phyloP scores from a whole-genome alignment of 192 early-diverging fungal species.

The Backusella macrospora region DNA sequence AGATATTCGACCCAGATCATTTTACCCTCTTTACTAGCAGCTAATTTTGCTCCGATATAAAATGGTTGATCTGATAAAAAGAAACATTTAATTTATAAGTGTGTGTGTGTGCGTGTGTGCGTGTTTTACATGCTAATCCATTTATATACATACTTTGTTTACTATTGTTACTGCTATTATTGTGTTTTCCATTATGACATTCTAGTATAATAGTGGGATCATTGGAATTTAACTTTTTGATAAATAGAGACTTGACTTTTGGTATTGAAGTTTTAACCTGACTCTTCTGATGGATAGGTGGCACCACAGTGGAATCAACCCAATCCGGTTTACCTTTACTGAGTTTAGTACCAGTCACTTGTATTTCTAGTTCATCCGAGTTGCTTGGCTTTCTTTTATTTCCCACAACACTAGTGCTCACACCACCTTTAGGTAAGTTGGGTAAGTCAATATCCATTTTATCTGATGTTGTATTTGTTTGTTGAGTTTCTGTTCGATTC shows the following conservation, averaged over 20 bases:
- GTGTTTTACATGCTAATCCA: not conserved
- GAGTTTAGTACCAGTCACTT: not conserved
- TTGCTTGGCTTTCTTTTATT: constrained; percentile 50
- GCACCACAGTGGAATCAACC: constrained; percentile 40
- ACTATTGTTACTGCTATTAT: constrained; percentile 18
- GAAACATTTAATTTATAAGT: not conserved
- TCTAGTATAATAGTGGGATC: constrained; percentile 34
- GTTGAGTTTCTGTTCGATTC: not conserved
- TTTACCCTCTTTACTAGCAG: constrained; percentile 35
- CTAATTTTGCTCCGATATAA: constrained; percentile 17
- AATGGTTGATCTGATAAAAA: not conserved
- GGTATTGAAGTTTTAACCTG: constrained; percentile 50
- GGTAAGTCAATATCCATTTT: constrained; percentile 2
- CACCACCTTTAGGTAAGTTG: not conserved
- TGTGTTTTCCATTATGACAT: constrained; percentile 31
- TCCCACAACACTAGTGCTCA: constrained; percentile 35
- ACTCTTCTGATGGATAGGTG: constrained; percentile 46
- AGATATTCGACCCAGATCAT: constrained; percentile 65
- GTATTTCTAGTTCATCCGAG: constrained; percentile 15
- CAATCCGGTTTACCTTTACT: constrained; percentile 25
- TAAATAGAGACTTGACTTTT: constrained; percentile 46
- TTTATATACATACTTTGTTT: not conserved
- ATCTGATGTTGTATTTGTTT: not conserved
- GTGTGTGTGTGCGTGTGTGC: too few species aligned
- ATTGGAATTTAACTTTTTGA: constrained; percentile 12